A percentile compares a stretch with the other conserved stretches of the same genome.
phyloP scores from a whole-genome alignment of 306 rosid genomes.

The Leucaena leucocephala region DNA sequence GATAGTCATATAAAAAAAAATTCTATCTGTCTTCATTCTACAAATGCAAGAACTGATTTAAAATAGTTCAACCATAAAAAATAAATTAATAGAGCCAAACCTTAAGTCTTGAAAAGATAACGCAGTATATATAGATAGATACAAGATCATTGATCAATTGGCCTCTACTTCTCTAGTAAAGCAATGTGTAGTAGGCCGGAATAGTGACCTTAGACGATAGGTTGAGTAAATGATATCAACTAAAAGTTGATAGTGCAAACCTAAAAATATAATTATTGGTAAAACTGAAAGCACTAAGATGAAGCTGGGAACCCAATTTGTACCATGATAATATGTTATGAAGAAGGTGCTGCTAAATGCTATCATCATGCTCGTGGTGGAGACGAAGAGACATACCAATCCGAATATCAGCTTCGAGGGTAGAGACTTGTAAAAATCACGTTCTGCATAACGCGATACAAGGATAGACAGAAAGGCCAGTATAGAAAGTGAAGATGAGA shows the following conservation, averaged over 20 bases:
- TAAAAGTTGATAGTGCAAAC: not conserved
- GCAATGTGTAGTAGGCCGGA: constrained; percentile 26
- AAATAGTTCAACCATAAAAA: not conserved
- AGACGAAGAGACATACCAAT: constrained; percentile 30
- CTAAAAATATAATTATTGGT: constrained; percentile 30
- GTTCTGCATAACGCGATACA: constrained; percentile 17
- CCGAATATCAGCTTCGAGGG: constrained; percentile 55
- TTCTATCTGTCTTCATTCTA: not conserved
- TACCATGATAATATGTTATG: constrained; percentile 23
- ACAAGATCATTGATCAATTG: not conserved
- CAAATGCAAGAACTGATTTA: not conserved
- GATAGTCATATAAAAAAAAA: too few species aligned
- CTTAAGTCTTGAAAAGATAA: not conserved
- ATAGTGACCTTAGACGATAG: constrained; percentile 26
- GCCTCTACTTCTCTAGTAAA: not conserved
- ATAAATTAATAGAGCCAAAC: not conserved
- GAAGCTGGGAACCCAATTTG: constrained; percentile 32
- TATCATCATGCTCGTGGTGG: not conserved
- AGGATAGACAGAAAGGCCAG: not conserved
- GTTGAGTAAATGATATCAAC: constrained; percentile 42
- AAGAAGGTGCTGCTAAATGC: not conserved
- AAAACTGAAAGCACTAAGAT: constrained; percentile 17
- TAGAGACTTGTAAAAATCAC: constrained; percentile 47
- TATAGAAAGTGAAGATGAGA: not conserved
- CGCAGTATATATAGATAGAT: not conserved